phyloP scores from a whole-genome alignment of 441 rosid species.

The Jatropha multifida region DNA sequence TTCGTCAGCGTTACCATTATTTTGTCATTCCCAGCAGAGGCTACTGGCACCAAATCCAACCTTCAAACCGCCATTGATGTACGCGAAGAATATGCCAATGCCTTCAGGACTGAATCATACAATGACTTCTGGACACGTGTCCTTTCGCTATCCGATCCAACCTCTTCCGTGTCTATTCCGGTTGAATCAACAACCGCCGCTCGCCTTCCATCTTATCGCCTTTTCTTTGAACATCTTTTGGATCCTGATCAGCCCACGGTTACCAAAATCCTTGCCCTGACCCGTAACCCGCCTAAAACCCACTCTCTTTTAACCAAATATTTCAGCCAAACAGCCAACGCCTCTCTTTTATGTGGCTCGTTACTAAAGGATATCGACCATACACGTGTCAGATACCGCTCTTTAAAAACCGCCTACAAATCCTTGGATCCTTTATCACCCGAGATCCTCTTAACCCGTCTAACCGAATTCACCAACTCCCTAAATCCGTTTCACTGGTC shows the following conservation, averaged over 20 bases:
- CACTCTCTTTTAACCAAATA: conserved; percentile 46
- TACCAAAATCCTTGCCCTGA: conserved; percentile 33
- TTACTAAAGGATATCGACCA: conserved; percentile 50
- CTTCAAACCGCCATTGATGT: conserved; percentile 40
- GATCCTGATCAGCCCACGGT: conserved; percentile 60
- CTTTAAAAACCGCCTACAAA: conserved; percentile 32
- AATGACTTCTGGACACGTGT: conserved; percentile 73
- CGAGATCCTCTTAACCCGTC: conserved; percentile 16
- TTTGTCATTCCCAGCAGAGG: neutral
- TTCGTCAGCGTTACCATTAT: neutral
- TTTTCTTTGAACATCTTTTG: conserved; percentile 63
- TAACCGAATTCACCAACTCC: conserved; percentile 32
- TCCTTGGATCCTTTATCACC: conserved; percentile 8
- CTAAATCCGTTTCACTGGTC: conserved; percentile 36
- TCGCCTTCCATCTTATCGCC: conserved; percentile 75
- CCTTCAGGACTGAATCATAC: conserved; percentile 82
- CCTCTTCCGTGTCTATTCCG: conserved; percentile 21
- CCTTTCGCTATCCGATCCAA: conserved; percentile 22
- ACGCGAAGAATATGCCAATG: conserved; percentile 77
- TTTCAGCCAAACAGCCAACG: conserved; percentile 56
- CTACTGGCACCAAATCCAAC: neutral
- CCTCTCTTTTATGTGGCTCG: conserved; percentile 50
- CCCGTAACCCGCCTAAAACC: conserved; percentile 25
- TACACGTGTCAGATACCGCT: conserved; percentile 38
- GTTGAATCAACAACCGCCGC: conserved; percentile 53